Percentiles rank a stretch among this genome's conserved stretches.
Evolutionary conservation across 441 rosid species (phyloP).

Genomic region (Erodium texanum): DNA sequence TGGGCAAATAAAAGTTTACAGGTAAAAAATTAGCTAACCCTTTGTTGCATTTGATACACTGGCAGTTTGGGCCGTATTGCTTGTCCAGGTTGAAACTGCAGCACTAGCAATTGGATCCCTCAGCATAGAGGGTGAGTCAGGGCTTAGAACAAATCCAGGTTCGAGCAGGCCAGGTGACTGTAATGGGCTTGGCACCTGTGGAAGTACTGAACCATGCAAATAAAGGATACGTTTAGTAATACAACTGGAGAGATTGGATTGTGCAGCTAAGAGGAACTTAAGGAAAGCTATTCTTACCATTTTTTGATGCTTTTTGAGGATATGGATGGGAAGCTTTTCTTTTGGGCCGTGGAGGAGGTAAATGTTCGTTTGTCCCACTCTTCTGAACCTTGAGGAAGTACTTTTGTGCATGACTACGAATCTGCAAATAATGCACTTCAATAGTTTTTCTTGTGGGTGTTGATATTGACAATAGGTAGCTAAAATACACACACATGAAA

Average conservation of each 20-base stretch:
- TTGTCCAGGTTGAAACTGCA: constrained; percentile 49
- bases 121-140: constrained; percentile 56
- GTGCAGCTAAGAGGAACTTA: neutral
- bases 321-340: constrained; percentile 29
- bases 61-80: constrained; percentile 37
- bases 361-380: constrained; percentile 24
- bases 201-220: constrained; percentile 31
- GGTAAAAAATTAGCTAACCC: constrained; percentile 29
- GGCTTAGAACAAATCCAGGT: constrained; percentile 37
- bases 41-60: constrained; percentile 41
- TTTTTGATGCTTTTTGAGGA: constrained; percentile 24
- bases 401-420: constrained; percentile 29
- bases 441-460: neutral
- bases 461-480: neutral
- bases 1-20: neutral
- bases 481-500: neutral
- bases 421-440: constrained; percentile 12
- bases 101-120: constrained; percentile 40
- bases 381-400: constrained; percentile 26
- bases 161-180: constrained; percentile 47
- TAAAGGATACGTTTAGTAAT: constrained; percentile 11
- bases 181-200: constrained; percentile 47
- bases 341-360: constrained; percentile 28
- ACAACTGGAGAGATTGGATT: constrained; percentile 3
- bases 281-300: constrained; percentile 12